Base-by-base conservation (phyloP, 2,329 filamentous ascomycete genomes). In the Penicillium psychrosexuale region DNA sequence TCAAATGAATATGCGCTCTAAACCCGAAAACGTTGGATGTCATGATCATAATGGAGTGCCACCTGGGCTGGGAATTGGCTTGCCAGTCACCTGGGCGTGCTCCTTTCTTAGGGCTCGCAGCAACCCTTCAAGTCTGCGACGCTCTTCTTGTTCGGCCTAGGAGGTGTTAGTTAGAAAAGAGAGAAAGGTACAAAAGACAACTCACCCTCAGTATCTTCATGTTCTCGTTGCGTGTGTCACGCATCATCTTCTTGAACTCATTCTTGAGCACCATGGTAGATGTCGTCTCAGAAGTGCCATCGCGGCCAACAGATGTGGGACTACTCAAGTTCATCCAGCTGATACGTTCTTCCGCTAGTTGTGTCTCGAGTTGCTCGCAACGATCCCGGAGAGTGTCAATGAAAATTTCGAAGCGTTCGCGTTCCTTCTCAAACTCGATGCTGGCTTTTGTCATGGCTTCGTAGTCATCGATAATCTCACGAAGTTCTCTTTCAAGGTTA, bases 241-340 rank as follows among this genome's bases (percentile, higher is more conserved):
- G 80, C 86, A 90, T 89, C 87, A 90, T 90, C 76, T 87, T 89
- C 77, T 88, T 89, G 69, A 90, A 90, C 69, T 90, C 87, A 59
- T 85, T 86, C 72, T 85, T 85, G 66, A 90, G 67, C 38, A 89
- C 85, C 72, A 83, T 83, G 24, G 84, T 86, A 63, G 85, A 88
- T 11, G 85, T 89, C 9, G 78, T 82, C 60, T 86, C 84, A 13
- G 71, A 66, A 51, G 75, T 68, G 47, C 71, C 66, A 60, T 73
- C 63, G 55, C 69, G 67, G 47, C 69, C 60, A 61, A 69, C 66
- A 5, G 73, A 72, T 9, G 76, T 76, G 13, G 83, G 80, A 63
- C 80, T 82, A 67, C 79, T 82, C 31, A 82, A 75, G 6, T 86
- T 87, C 63, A 90, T 73, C 80, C 80, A 84, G 57, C 81, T 80